Percentiles rank a stretch among this genome's conserved stretches.
Evolutionary conservation across 768 basidiomycete species (phyloP).

Genomic region (Holtermannia corniformis): DNA sequence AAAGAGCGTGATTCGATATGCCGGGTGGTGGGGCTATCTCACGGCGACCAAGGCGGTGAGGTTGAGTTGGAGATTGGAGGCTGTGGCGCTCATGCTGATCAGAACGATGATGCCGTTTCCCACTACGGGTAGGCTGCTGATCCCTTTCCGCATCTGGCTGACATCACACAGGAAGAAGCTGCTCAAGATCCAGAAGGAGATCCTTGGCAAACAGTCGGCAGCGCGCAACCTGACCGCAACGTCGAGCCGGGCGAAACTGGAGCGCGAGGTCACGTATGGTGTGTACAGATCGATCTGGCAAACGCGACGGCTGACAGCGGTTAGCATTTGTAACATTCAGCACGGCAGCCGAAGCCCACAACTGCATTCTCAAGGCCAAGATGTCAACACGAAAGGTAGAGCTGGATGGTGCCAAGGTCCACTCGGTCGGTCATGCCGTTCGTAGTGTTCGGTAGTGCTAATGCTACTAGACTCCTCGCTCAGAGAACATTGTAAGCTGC

Average conservation of each 20-base stretch:
- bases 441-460: no score
- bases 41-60: neutral
- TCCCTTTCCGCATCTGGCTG: neutral
- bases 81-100: no score
- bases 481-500: conserved; percentile 16
- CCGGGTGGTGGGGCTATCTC: neutral
- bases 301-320: no score
- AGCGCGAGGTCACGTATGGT: neutral
- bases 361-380: neutral
- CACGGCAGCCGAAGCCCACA: neutral
- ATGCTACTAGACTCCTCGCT: conserved; percentile 13
- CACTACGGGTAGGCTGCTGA: no score
- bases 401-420: neutral
- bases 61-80: neutral
- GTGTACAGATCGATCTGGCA: neutral
- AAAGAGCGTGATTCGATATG: neutral
- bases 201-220: neutral
- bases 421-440: neutral
- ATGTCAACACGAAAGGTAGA: neutral
- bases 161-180: neutral
- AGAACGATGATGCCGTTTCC: no score
- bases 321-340: neutral
- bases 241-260: neutral
- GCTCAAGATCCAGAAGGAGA: neutral
- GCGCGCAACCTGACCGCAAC: neutral